Evolutionary conservation across 2,329 filamentous ascomycete species (phyloP).

Genomic region (Graphilbum fragrans): DNA sequence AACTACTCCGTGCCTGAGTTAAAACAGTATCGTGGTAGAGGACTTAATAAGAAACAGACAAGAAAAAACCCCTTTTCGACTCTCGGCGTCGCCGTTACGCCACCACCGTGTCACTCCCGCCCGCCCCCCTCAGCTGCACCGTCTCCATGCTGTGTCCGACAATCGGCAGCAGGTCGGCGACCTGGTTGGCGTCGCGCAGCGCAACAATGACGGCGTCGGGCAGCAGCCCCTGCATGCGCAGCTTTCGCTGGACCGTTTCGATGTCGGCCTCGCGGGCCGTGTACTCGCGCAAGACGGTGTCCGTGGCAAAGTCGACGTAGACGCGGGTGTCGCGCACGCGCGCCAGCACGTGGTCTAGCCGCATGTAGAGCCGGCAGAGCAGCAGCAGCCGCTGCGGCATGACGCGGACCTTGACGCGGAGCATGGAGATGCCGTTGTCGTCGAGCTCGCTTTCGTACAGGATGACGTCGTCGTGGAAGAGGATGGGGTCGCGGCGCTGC

Average conservation of each 20-base stretch:
- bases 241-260: slow-evolving; percentile 52
- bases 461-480: slow-evolving; percentile 94
- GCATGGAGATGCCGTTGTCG: slow-evolving; percentile 87
- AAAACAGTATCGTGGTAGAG: too few relatives aligned
- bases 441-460: slow-evolving; percentile 96
- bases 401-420: slow-evolving; percentile 83
- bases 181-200: slow-evolving; percentile 66
- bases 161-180: slow-evolving; percentile 57
- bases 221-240: slow-evolving; percentile 31
- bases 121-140: slow-evolving; percentile 10
- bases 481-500: slow-evolving; percentile 79
- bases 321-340: slow-evolving; percentile 81
- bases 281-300: slow-evolving; percentile 79
- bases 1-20: too few relatives aligned
- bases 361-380: slow-evolving; percentile 79
- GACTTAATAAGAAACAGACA: too few relatives aligned
- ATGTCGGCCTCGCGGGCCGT: slow-evolving; percentile 77
- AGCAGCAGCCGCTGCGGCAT: slow-evolving; percentile 84
- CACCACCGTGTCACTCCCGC: too few relatives aligned
- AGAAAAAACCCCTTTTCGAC: too few relatives aligned
- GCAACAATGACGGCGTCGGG: slow-evolving; percentile 66
- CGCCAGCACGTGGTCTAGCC: slow-evolving; percentile 80
- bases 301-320: slow-evolving; percentile 76
- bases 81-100: too few relatives aligned
- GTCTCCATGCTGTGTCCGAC: slow-evolving; percentile 56